phyloP scores from a whole-genome alignment of 169 alveolate genomes.

The Eimeria praecox region DNA sequence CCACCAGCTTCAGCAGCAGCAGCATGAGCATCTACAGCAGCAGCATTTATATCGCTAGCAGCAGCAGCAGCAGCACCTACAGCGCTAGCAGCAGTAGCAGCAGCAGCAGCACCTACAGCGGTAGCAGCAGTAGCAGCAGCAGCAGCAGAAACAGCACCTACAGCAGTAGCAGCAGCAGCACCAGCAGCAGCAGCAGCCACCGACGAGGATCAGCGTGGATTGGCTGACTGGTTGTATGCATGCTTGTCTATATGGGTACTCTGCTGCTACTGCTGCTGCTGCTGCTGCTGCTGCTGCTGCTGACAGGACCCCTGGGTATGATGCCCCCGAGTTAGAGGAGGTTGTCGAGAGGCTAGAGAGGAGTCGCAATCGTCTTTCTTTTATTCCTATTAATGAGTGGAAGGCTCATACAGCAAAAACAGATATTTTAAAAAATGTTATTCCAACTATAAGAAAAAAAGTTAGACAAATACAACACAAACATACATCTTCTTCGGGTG shows the following conservation, averaged over 20 bases:
- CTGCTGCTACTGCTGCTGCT: background rate
- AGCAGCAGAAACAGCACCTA: background rate
- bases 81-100: conserved; percentile 16
- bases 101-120: background rate
- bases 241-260: background rate
- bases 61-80: background rate
- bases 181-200: no score
- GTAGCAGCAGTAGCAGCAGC: background rate
- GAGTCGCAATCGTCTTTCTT: conserved; percentile 39
- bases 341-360: conserved; percentile 22
- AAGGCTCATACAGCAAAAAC: conserved; percentile 78
- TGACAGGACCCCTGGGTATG: conserved; percentile 52
- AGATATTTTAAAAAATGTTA: conserved; percentile 28
- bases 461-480: background rate
- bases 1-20: conserved; percentile 20
- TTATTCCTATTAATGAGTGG: conserved; percentile 78
- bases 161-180: no score
- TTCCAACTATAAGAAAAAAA: conserved; percentile 47
- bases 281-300: conserved; percentile 44
- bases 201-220: no score
- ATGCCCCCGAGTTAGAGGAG: background rate
- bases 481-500: background rate
- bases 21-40: background rate
- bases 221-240: no score
- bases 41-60: background rate